Percentiles rank a stretch among this genome's conserved stretches.
Evolutionary conservation across 805 yeast genomes (phyloP).

Genomic region (Scheffersomyces lignosus): DNA sequence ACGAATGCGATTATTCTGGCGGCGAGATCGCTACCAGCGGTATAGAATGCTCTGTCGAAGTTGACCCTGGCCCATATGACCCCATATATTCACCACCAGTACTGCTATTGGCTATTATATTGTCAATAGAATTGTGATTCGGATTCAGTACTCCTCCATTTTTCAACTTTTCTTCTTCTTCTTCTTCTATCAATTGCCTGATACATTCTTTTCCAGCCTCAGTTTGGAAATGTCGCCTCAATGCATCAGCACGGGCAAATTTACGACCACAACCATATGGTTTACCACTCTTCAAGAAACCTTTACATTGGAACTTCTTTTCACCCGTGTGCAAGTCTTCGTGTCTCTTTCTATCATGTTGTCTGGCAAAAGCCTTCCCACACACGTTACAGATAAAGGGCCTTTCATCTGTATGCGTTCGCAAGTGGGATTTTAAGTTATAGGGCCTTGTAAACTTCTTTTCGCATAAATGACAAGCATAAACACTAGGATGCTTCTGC

Average conservation of each 20-base stretch:
- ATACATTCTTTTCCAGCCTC: constrained; percentile 48
- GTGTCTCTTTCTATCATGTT: constrained; percentile 46
- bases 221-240: constrained; percentile 46
- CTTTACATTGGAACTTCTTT: constrained; percentile 72
- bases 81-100: neutral
- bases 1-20: too few species aligned
- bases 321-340: constrained; percentile 70
- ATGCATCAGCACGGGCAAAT: constrained; percentile 48
- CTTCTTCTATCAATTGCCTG: constrained; percentile 40
- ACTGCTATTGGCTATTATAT: neutral
- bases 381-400: constrained; percentile 74
- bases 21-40: constrained; percentile 43
- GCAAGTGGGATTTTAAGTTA: constrained; percentile 83
- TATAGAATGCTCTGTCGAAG: constrained; percentile 6
- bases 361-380: constrained; percentile 69
- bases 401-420: constrained; percentile 87
- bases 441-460: constrained; percentile 91
- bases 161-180: constrained; percentile 26
- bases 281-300: constrained; percentile 45
- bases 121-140: neutral
- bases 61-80: neutral
- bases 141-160: constrained; percentile 7
- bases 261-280: constrained; percentile 47
- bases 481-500: constrained; percentile 72
- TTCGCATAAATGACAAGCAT: constrained; percentile 80